Evolutionary conservation across 78 protist species (phyloP).

Genomic region (slime mould (Dictyostelium discoideum)): dicty_2.7 NC_007088.5:5040001-5040500

Average conservation of each 20-base stretch:
- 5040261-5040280: not conserved
- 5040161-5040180: constrained; percentile 92
- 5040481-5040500: constrained; percentile 66
- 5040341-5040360: constrained; percentile 38
- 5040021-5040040: constrained; percentile 65
- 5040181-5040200: constrained; percentile 80
- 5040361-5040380: constrained; percentile 91
- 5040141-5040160: not conserved
- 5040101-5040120: constrained; percentile 16
- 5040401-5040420: constrained; percentile 90
- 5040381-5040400: constrained; percentile 99
- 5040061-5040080: constrained; percentile 61
- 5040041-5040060: constrained; percentile 43
- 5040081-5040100: constrained; percentile 88
- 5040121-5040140: not conserved
- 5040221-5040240: constrained; percentile 99
- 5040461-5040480: constrained; percentile 52
- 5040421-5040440: constrained; percentile 95
- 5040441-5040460: constrained; percentile 89
- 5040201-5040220: constrained; percentile 96
- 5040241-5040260: constrained; percentile 92
- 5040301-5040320: not conserved
- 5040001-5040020: constrained; percentile 25
- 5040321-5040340: not conserved
- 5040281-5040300: not conserved